Percentiles rank a stretch among this genome's conserved stretches.
Evolutionary conservation across 805 yeast genomes (phyloP).

Genomic region (Priceomyces carsonii): DNA sequence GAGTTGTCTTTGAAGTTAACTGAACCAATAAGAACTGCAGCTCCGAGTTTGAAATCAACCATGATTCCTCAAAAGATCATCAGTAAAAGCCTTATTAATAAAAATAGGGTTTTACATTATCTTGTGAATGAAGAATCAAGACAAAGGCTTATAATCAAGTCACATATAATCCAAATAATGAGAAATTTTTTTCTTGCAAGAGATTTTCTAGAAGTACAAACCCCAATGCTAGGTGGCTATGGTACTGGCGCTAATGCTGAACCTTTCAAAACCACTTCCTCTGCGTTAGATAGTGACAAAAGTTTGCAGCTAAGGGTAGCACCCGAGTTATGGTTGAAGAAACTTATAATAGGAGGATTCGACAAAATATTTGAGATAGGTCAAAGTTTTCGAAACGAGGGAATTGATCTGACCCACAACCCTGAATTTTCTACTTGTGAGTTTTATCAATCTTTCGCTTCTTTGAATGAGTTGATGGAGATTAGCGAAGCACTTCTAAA

Average conservation of each 20-base stretch:
- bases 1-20: conserved; percentile 71
- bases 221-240: conserved; percentile 76
- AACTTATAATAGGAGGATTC: conserved; percentile 79
- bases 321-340: conserved; percentile 92
- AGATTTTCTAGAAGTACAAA: conserved; percentile 79
- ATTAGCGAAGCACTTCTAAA: conserved; percentile 61
- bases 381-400: conserved; percentile 84
- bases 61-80: conserved; percentile 57
- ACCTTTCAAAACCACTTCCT: conserved; percentile 67
- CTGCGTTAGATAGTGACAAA: conserved; percentile 31
- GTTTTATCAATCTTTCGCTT: conserved; percentile 74
- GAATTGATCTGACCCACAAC: conserved; percentile 88
- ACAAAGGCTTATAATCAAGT: conserved; percentile 50
- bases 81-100: conserved; percentile 57
- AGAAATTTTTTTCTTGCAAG: conserved; percentile 54
- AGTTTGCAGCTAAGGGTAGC: conserved; percentile 75
- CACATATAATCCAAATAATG: conserved; percentile 53
- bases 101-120: conserved; percentile 74
- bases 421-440: conserved; percentile 94
- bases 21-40: conserved; percentile 49
- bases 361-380: conserved; percentile 89
- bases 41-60: conserved; percentile 58
- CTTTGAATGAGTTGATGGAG: conserved; percentile 63
- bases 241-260: conserved; percentile 91
- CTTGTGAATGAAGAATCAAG: conserved; percentile 56